Evolutionary conservation across 2,329 filamentous ascomycete species (phyloP), one percentile per base, ranked within the genome.

Genomic region (Arthroderma sp.): DNA sequence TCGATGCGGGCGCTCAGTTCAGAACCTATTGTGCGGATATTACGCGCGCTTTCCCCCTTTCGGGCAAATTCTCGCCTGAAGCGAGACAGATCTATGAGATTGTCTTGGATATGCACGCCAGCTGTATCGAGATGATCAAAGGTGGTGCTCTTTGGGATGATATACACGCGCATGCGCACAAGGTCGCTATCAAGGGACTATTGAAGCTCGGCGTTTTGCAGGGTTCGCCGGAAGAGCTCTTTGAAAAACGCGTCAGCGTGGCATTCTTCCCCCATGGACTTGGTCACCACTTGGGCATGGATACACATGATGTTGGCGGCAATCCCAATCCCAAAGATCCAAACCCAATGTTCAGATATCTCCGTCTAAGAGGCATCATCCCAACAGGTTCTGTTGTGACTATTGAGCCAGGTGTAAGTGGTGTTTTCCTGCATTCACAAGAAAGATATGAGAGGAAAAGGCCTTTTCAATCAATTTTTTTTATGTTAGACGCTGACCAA

Each of bases 211-310:
- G 86, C 3, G 75, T 95, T 36, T 64, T 94, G 5, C 70, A 72
- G 38, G 80, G 81, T 45, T 54, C 57, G 1, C 80, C 77, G 32
- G 64, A 77, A 44, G 86, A 86, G 54, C 83, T 95, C 27, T 75
- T 93, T 49, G 74, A 78, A 53, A 78, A 77, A 37, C 74, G 87
- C 45, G 85, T 86, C n/a, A 89, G 83, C 56, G 79, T 83, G 27
- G 88, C 87, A 1, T 95, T 95, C 69, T 85, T 94, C 58, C 88
- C 88, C 1, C 88, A 95, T 60, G 88, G 88, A 0, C 68, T 95
- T 1, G 88, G 88, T 0, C 88, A 95, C 64, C 89, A 94, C 60
- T 70, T 95, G 6, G 88, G 88, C 50, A 82, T 95, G 74, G 88
- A 95, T 60, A 93, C 87, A 1, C 88, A 95, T 61, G 88, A 95